Conservation (phyloP, 192 early-diverging fungal genomes). For the Entophlyctis luteolus region DNA sequence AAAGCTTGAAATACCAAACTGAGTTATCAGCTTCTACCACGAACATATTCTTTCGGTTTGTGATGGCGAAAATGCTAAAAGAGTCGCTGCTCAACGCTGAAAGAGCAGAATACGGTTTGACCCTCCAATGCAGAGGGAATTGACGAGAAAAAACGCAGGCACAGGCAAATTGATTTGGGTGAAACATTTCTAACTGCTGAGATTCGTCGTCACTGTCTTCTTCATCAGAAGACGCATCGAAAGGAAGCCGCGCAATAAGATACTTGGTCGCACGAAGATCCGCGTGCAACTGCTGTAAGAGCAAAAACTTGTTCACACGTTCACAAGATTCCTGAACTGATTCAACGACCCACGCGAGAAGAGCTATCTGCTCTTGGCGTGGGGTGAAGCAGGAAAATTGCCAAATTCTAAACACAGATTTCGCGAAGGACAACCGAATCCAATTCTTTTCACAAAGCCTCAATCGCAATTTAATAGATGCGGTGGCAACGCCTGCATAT, state of each 20-base stretch:
- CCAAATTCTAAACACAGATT: slow-evolving; percentile 53
- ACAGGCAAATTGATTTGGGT: slow-evolving; percentile 66
- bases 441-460: slow-evolving; percentile 47
- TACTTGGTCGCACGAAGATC: slow-evolving; percentile 24
- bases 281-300: slow-evolving; percentile 47
- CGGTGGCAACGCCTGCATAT: too few relatives aligned
- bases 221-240: slow-evolving; percentile 54
- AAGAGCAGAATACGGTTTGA: slow-evolving; percentile 62
- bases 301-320: slow-evolving; percentile 60
- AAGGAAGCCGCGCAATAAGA: slow-evolving; percentile 30
- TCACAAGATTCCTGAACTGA: slow-evolving; percentile 57
- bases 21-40: slow-evolving; percentile 53
- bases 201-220: slow-evolving; percentile 41
- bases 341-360: slow-evolving; percentile 51
- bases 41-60: slow-evolving; percentile 72
- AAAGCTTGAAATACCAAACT: slow-evolving; percentile 51
- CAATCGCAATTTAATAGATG: not conserved
- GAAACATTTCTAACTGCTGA: slow-evolving; percentile 27
- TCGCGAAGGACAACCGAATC: slow-evolving; percentile 58
- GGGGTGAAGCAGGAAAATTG: slow-evolving; percentile 66
- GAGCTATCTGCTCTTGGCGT: slow-evolving; percentile 45
- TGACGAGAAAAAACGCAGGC: slow-evolving; percentile 55
- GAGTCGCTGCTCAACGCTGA: slow-evolving; percentile 53
- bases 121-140: slow-evolving; percentile 73
- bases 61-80: slow-evolving; percentile 59